Evolutionary conservation across 176 grass and related monocot species (phyloP).

Genomic region (Aegilops umbellulata): DNA sequence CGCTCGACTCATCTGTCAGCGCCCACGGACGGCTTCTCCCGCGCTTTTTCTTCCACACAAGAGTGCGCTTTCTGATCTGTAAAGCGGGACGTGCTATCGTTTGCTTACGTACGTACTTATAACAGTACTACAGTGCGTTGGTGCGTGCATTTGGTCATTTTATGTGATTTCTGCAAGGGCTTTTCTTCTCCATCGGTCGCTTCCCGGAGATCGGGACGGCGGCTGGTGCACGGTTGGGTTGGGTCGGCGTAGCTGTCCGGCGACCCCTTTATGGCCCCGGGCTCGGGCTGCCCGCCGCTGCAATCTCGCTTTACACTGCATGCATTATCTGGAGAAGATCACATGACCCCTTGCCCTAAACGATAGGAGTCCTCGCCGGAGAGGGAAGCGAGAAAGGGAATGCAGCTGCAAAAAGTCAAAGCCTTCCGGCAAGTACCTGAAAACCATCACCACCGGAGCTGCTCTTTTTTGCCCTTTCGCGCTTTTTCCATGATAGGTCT

Average conservation of each 20-base stretch:
- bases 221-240: slow-evolving; percentile 19
- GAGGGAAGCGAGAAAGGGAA: neutral
- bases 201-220: neutral
- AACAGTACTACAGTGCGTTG: neutral
- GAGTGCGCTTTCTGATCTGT: slow-evolving; percentile 33
- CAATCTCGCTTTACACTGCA: slow-evolving; percentile 24
- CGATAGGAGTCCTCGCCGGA: neutral
- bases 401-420: slow-evolving; percentile 25
- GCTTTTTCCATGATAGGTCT: neutral
- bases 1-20: slow-evolving; percentile 32
- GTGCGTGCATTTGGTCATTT: neutral
- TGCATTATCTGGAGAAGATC: slow-evolving; percentile 5
- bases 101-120: slow-evolving; percentile 32
- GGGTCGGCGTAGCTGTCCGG: slow-evolving; percentile 36
- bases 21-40: neutral
- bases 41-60: neutral
- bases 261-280: neutral
- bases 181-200: neutral
- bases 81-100: slow-evolving; percentile 5
- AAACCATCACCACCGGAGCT: slow-evolving; percentile 30
- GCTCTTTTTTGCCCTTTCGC: slow-evolving; percentile 17
- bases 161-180: neutral
- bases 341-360: slow-evolving; percentile 24
- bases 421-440: neutral
- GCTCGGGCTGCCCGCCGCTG: neutral